Evolutionary conservation across 352 stramenopile genomes (phyloP).

Genomic region (Phytophthora quininea): DNA sequence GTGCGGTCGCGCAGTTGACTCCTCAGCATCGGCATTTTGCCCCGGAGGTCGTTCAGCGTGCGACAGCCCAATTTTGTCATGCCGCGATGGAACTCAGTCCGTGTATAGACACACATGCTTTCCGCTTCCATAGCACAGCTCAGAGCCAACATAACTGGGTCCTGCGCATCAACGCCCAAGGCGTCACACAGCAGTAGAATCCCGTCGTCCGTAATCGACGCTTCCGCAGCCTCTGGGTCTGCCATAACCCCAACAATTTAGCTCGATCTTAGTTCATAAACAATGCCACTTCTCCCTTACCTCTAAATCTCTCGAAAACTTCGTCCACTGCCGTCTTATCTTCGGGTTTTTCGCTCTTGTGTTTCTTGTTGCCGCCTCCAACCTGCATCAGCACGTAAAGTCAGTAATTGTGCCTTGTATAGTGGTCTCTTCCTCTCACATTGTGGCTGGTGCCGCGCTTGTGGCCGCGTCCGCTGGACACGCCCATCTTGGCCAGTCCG

Average conservation of each 20-base stretch:
- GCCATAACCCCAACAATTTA: slow-evolving; percentile 8
- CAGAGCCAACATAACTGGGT: slow-evolving; percentile 81
- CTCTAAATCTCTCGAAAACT: slow-evolving; percentile 71
- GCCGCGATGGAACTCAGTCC: slow-evolving; percentile 70
- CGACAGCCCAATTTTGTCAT: slow-evolving; percentile 73
- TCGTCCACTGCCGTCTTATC: slow-evolving; percentile 51
- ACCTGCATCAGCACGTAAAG: slow-evolving; percentile 12
- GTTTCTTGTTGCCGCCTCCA: slow-evolving; percentile 57
- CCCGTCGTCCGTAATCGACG: slow-evolving; percentile 81
- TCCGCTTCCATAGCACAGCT: slow-evolving; percentile 81
- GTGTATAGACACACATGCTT: slow-evolving; percentile 82
- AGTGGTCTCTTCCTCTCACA: slow-evolving; percentile 17
- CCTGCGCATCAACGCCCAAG: slow-evolving; percentile 74
- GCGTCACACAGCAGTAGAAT: slow-evolving; percentile 78
- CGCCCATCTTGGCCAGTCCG: slow-evolving; percentile 33
- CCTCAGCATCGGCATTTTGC: slow-evolving; percentile 57
- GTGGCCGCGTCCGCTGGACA: slow-evolving; percentile 20
- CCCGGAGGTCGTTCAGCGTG: slow-evolving; percentile 59
- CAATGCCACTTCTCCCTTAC: slow-evolving; percentile 19
- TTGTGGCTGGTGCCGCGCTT: slow-evolving; percentile 38
- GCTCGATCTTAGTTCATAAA: too few relatives aligned
- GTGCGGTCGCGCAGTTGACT: slow-evolving; percentile 47
- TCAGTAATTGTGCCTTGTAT: not conserved
- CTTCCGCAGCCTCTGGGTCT: slow-evolving; percentile 61
- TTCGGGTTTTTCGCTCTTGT: slow-evolving; percentile 41